Evolutionary conservation across 306 rosid species (phyloP), one percentile per base, ranked within the genome.

Genomic region (Prunus mume): DNA sequence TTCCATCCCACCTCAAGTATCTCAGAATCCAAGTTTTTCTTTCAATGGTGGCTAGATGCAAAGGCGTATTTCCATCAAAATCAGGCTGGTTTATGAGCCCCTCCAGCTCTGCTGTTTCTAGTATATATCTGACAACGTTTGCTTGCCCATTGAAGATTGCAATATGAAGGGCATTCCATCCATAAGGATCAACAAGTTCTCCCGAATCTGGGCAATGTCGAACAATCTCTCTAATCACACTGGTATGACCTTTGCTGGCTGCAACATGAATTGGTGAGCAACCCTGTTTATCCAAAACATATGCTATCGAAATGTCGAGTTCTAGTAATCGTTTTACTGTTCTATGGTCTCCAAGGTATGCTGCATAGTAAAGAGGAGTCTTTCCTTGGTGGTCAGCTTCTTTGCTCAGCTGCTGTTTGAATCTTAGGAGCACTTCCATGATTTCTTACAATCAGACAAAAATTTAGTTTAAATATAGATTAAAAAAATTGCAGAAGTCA

Each of bases 61-160:
- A 68, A 20, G 73, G 73, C 12, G n/a, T 25, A 3, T 68, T 68
- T 68, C 73, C 73, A 68, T 68, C 73, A 47, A 22, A 14, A 47
- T 68, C 56, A 14, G 73, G 56, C 34, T 68, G 57, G 15, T 68
- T 68, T 47, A 68, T 24, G 32, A 5, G 41, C 18, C 17, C 73
- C 56, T 43, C n/a, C 27, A 68, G 41, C 19, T 46, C 73, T 47
- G 9, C n/a, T 68, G 55, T 46, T 68, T 68, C 56, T 25, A 68
- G 24, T 15, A 7, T 18, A 38, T 65, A 65, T 46, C 69, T 32
- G 13, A 32, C 69, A 17, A 34, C 69, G 15, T 14, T 65, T 32
- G n/a, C 14, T 65, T 65, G 69, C 24, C 49, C 49, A 30, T 22
- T 12, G 2, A 32, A 2, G 24, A 65, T 65, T 13, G 69, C 69